phyloP scores from a whole-genome alignment of 164 flowering plant species.

The Warburgia ugandensis region DNA sequence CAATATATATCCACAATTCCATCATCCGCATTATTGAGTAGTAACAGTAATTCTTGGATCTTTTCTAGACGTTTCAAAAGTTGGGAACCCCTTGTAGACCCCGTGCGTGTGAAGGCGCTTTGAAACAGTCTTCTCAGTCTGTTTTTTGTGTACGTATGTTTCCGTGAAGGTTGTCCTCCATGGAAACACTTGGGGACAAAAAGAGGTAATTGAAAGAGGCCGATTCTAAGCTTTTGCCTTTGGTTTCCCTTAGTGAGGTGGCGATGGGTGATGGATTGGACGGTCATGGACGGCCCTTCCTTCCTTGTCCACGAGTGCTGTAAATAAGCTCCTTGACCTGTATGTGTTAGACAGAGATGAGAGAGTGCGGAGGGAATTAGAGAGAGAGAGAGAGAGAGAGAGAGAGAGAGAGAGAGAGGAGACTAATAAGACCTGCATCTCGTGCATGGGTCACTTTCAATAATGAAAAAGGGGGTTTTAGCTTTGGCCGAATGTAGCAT shows the following conservation, averaged over 20 bases:
- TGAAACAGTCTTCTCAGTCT: no score
- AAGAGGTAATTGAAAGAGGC: neutral
- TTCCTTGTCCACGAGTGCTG: neutral
- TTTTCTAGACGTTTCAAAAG: no score
- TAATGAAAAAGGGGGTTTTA: conserved; percentile 2
- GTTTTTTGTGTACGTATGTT: no score
- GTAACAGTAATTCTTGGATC: no score
- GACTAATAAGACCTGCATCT: neutral
- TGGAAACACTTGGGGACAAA: neutral
- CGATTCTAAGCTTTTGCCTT: neutral
- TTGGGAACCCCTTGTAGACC: no score
- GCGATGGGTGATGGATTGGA: conserved; percentile 1
- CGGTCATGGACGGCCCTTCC: conserved; percentile 6
- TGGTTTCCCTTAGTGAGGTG: neutral
- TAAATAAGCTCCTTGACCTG: neutral
- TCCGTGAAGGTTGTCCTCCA: neutral
- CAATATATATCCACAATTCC: no score
- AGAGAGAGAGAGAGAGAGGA: neutral
- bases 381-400: conserved; percentile 1
- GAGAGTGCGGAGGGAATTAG: neutral
- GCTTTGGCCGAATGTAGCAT: neutral
- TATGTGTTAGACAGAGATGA: neutral
- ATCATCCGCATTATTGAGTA: no score
- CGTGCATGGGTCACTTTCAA: conserved; percentile 3
- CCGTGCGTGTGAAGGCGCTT: no score